Conservation (phyloP, 1,139 yeast genomes). For the Nadsonia starkeyi-henricii region DNA sequence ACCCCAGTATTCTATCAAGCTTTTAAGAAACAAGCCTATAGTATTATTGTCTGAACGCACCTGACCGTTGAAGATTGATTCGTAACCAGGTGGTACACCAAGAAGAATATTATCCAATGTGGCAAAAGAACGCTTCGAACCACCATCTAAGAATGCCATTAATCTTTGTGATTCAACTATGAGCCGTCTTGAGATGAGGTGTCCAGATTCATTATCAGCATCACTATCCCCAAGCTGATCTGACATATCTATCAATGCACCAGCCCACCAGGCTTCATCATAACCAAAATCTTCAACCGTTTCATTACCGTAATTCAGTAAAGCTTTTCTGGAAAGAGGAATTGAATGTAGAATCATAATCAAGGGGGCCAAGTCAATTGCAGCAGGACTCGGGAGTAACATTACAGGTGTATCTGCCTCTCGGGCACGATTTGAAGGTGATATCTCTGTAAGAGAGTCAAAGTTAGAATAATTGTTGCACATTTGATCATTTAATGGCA, state of each 20-base stretch:
- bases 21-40: not conserved
- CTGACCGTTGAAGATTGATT: not conserved
- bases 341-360: conserved; percentile 31
- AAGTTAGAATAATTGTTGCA: not conserved
- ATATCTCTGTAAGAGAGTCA: not conserved
- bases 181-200: conserved; percentile 9
- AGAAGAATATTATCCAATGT: conserved; percentile 24
- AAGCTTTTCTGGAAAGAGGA: conserved; percentile 26
- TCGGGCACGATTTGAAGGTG: not conserved
- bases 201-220: not conserved
- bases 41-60: not conserved
- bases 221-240: conserved; percentile 6
- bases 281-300: conserved; percentile 27
- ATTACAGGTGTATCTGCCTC: conserved; percentile 18
- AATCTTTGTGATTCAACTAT: conserved; percentile 30
- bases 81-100: conserved; percentile 8
- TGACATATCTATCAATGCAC: conserved; percentile 18
- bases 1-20: not conserved
- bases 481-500: not conserved
- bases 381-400: conserved; percentile 25
- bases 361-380: conserved; percentile 29
- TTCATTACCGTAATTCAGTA: conserved; percentile 22
- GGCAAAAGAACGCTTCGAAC: conserved; percentile 28
- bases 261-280: conserved; percentile 32
- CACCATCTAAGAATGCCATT: conserved; percentile 31